Evolutionary conservation across 176 grass and related monocot genomes (phyloP).

Genomic region (Zizania latifolia): DNA sequence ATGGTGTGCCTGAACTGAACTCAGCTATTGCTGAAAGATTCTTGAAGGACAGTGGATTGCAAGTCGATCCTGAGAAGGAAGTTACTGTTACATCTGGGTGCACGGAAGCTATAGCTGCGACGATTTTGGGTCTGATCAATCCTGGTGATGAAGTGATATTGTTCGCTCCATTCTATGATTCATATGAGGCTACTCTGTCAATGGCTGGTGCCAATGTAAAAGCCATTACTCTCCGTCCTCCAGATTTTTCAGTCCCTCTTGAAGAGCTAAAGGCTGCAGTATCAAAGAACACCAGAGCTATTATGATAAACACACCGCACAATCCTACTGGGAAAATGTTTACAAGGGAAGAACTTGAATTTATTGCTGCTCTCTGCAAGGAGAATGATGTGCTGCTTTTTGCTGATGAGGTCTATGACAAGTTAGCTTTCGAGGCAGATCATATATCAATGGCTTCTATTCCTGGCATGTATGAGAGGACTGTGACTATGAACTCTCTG

Average conservation of each 20-base stretch:
- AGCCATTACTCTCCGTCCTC: constrained; percentile 63
- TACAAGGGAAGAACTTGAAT: constrained; percentile 67
- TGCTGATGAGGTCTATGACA: constrained; percentile 92
- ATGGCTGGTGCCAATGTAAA: constrained; percentile 93
- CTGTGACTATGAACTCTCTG: constrained; percentile 91
- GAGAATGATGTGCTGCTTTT: constrained; percentile 93
- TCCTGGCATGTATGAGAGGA: constrained; percentile 89
- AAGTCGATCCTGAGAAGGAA: constrained; percentile 80
- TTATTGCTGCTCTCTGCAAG: constrained; percentile 75
- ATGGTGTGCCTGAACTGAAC: constrained; percentile 79
- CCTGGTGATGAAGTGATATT: constrained; percentile 92
- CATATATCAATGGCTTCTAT: constrained; percentile 89
- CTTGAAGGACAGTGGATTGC: constrained; percentile 68
- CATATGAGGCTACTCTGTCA: constrained; percentile 72
- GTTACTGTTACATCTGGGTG: constrained; percentile 93
- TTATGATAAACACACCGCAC: constrained; percentile 99
- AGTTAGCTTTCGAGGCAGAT: constrained; percentile 75
- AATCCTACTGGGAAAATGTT: constrained; percentile 99
- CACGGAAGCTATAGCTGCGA: constrained; percentile 96
- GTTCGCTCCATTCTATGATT: constrained; percentile 97
- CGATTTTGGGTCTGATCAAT: constrained; percentile 86
- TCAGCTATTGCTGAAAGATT: constrained; percentile 64
- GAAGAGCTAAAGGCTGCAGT: constrained; percentile 72
- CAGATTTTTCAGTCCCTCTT: constrained; percentile 73
- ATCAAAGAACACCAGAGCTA: constrained; percentile 66